Evolutionary conservation across 805 yeast genomes (phyloP).

Genomic region (Sungouiozyma ichnusensis): DNA sequence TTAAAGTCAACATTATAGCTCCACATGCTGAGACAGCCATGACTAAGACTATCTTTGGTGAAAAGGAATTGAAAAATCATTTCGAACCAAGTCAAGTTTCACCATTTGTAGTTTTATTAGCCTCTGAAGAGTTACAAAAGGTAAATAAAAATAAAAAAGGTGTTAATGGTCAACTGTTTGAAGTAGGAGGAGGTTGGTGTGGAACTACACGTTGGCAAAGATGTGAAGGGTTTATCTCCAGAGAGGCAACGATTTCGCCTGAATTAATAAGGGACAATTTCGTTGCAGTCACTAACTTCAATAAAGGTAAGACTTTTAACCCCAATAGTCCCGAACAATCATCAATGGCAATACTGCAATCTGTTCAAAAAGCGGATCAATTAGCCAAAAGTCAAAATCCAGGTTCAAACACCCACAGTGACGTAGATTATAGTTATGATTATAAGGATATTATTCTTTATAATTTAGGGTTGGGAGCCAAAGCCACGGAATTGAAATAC

Average conservation of each 20-base stretch:
- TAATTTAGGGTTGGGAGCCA: slow-evolving; percentile 85
- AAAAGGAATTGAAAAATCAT: slow-evolving; percentile 60
- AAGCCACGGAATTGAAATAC: slow-evolving; percentile 62
- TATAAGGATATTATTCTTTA: slow-evolving; percentile 70
- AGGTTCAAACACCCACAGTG: neutral
- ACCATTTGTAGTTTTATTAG: slow-evolving; percentile 71
- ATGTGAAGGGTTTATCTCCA: slow-evolving; percentile 69
- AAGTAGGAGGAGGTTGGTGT: slow-evolving; percentile 94
- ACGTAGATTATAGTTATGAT: slow-evolving; percentile 40
- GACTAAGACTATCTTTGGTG: slow-evolving; percentile 81
- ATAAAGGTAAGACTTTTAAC: slow-evolving; percentile 41
- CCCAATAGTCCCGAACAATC: slow-evolving; percentile 56
- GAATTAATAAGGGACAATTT: slow-evolving; percentile 66
- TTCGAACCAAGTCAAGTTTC: slow-evolving; percentile 85
- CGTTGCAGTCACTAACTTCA: slow-evolving; percentile 56
- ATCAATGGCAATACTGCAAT: slow-evolving; percentile 62
- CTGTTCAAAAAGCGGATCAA: slow-evolving; percentile 36
- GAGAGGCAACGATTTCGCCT: slow-evolving; percentile 35
- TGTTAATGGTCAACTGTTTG: slow-evolving; percentile 73
- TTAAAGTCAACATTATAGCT: slow-evolving; percentile 74
- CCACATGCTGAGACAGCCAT: slow-evolving; percentile 98
- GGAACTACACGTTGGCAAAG: slow-evolving; percentile 94
- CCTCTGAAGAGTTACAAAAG: slow-evolving; percentile 57
- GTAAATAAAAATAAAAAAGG: slow-evolving; percentile 25
- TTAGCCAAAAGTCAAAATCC: neutral